Evolutionary conservation across 2,329 filamentous ascomycete species (phyloP).

Genomic region (Penicillium polonicum): DNA sequence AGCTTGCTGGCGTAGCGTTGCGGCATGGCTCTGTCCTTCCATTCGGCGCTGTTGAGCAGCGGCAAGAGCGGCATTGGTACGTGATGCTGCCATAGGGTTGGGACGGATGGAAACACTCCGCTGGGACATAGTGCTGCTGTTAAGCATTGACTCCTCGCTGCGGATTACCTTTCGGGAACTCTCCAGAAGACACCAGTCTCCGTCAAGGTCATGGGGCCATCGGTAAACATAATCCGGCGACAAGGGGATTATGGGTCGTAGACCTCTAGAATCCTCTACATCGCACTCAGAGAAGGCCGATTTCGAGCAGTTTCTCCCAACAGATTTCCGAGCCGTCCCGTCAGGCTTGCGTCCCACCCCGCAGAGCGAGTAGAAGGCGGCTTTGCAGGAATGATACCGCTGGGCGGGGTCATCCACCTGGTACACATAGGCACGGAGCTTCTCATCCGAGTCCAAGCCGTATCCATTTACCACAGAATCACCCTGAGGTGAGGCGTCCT

Average conservation of each 20-base stretch:
- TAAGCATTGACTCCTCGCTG: slow-evolving; percentile 26
- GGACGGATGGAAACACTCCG: slow-evolving; percentile 29
- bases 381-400: slow-evolving; percentile 41
- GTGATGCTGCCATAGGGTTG: slow-evolving; percentile 31
- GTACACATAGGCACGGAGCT: slow-evolving; percentile 36
- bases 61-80: slow-evolving; percentile 42
- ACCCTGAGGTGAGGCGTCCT: slow-evolving; percentile 46
- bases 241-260: slow-evolving; percentile 47
- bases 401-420: slow-evolving; percentile 39
- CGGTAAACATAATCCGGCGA: slow-evolving; percentile 48
- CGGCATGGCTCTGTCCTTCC: slow-evolving; percentile 47
- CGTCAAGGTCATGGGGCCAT: slow-evolving; percentile 41
- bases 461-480: slow-evolving; percentile 46
- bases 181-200: slow-evolving; percentile 42
- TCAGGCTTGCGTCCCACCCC: slow-evolving; percentile 46
- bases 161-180: slow-evolving; percentile 18
- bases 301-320: slow-evolving; percentile 47
- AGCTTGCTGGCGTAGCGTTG: slow-evolving; percentile 48
- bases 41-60: slow-evolving; percentile 43
- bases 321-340: slow-evolving; percentile 42
- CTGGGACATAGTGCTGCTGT: slow-evolving; percentile 30
- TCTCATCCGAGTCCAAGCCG: slow-evolving; percentile 45
- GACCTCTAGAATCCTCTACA: slow-evolving; percentile 46
- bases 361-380: slow-evolving; percentile 46
- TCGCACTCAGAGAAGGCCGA: slow-evolving; percentile 49